phyloP scores from a whole-genome alignment of 805 yeast species.

The Sugiyamaella lignohabitans region DNA sequence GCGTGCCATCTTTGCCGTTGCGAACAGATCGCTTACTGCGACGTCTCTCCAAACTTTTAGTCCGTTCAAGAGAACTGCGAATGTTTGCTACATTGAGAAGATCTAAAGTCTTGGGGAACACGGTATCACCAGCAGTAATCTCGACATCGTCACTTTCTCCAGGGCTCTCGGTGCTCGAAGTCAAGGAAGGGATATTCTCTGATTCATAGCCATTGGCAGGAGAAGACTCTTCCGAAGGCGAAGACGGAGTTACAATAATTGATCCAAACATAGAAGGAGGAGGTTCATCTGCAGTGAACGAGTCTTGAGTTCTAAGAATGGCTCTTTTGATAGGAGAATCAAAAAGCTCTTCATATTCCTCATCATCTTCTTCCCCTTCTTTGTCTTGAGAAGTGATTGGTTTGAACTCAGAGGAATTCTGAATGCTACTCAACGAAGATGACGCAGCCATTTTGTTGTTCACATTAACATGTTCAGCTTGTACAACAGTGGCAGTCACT shows the following conservation, averaged over 20 bases:
- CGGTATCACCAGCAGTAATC: slow-evolving; percentile 26
- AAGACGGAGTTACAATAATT: background rate
- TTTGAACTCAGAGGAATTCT: too few relatives aligned
- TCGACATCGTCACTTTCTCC: slow-evolving; percentile 9
- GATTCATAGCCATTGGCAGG: slow-evolving; percentile 2
- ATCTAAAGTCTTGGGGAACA: slow-evolving; percentile 32
- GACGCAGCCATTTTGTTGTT: background rate
- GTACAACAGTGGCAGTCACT: too few relatives aligned
- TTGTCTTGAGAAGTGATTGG: background rate
- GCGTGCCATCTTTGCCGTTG: slow-evolving; percentile 2
- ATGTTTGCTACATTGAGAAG: slow-evolving; percentile 29
- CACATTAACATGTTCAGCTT: too few relatives aligned
- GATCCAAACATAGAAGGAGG: background rate
- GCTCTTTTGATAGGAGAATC: background rate
- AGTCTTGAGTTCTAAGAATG: background rate
- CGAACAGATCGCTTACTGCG: slow-evolving; percentile 22
- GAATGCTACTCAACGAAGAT: too few relatives aligned
- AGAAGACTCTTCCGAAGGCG: slow-evolving; percentile 1
- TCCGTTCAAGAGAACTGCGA: slow-evolving; percentile 31
- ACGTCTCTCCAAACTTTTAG: slow-evolving; percentile 31
- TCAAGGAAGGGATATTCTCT: slow-evolving; percentile 15
- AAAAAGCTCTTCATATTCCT: background rate
- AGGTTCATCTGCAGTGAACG: background rate
- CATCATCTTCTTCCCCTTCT: background rate
- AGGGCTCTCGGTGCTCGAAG: slow-evolving; percentile 12